These are phyloP conservation scores for Periglandula ipomoeae DNA, from an alignment of 2,329 filamentous ascomycete species.

Conservation along the genomic window DNA sequence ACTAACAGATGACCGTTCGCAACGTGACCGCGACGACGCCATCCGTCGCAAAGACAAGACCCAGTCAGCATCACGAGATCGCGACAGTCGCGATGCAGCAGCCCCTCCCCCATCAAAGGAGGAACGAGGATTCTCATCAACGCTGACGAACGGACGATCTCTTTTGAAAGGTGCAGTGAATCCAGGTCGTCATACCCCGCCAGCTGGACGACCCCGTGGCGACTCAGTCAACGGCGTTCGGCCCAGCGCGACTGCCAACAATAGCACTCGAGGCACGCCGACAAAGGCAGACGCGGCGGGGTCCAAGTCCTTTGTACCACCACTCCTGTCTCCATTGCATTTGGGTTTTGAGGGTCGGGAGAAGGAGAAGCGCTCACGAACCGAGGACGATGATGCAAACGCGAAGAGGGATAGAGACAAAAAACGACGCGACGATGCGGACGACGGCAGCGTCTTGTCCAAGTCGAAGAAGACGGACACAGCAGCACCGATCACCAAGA, in stretches of 20 bases:
- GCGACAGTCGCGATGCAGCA: conserved; percentile 7
- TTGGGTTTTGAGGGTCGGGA: conserved; percentile 31
- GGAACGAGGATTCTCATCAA: conserved; percentile 16
- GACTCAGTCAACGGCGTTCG: conserved; percentile 34
- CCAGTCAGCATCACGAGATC: background rate
- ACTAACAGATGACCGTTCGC: conserved; percentile 22
- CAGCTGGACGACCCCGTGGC: conserved; percentile 28
- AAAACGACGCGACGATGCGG: conserved; percentile 21
- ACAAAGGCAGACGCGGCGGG: conserved; percentile 26
- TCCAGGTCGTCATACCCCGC: conserved; percentile 22
- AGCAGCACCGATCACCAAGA: conserved; percentile 23
- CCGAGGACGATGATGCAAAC: conserved; percentile 16
- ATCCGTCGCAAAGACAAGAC: conserved; percentile 21
- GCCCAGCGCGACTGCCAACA: conserved; percentile 23
- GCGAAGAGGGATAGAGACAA: conserved; percentile 21
- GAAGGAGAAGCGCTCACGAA: conserved; percentile 21
- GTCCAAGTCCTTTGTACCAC: conserved; percentile 36
- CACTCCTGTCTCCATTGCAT: conserved; percentile 43
- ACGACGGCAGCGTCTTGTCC: conserved; percentile 18
- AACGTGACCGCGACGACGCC: conserved; percentile 23
- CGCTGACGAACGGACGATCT: conserved; percentile 28
- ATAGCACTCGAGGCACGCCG: conserved; percentile 26
- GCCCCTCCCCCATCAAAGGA: conserved; percentile 16
- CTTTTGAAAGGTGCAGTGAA: conserved; percentile 21
- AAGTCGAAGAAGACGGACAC: conserved; percentile 21